phyloP scores from a whole-genome alignment of 2,329 filamentous ascomycete genomes.

The Claviceps cyperi region DNA sequence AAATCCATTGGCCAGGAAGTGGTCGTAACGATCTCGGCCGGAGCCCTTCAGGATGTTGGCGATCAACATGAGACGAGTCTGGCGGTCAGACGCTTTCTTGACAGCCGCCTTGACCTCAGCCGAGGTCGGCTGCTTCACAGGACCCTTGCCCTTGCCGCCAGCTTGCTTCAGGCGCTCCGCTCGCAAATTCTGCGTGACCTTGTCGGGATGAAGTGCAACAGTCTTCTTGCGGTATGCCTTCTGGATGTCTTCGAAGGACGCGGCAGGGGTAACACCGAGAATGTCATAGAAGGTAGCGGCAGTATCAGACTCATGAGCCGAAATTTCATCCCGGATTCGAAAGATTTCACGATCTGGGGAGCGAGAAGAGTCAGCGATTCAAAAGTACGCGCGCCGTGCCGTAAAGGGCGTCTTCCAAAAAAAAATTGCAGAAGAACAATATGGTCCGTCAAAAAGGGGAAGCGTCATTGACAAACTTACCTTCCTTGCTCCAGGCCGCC shows the following conservation, averaged over 20 bases:
- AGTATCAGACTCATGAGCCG: conserved; percentile 57
- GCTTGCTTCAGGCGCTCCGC: conserved; percentile 48
- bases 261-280: conserved; percentile 58
- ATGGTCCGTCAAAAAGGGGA: not conserved
- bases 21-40: conserved; percentile 76
- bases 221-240: conserved; percentile 89
- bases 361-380: not conserved
- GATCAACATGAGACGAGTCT: conserved; percentile 72
- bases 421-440: too few species aligned
- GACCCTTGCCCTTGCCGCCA: conserved; percentile 33
- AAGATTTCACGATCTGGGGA: conserved; percentile 88
- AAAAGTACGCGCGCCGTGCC: not conserved
- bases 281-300: conserved; percentile 91
- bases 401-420: too few species aligned
- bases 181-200: conserved; percentile 73
- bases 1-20: conserved; percentile 87
- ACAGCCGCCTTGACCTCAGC: conserved; percentile 63
- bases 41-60: conserved; percentile 73
- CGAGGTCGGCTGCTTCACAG: conserved; percentile 56
- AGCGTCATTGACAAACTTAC: conserved; percentile 26
- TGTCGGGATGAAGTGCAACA: conserved; percentile 78
- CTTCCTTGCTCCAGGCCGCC: conserved; percentile 77
- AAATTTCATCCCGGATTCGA: conserved; percentile 77
- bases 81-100: conserved; percentile 70
- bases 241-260: conserved; percentile 75